Base-by-base conservation (phyloP, 805 yeast genomes). In the Candida wancherniae region DNA sequence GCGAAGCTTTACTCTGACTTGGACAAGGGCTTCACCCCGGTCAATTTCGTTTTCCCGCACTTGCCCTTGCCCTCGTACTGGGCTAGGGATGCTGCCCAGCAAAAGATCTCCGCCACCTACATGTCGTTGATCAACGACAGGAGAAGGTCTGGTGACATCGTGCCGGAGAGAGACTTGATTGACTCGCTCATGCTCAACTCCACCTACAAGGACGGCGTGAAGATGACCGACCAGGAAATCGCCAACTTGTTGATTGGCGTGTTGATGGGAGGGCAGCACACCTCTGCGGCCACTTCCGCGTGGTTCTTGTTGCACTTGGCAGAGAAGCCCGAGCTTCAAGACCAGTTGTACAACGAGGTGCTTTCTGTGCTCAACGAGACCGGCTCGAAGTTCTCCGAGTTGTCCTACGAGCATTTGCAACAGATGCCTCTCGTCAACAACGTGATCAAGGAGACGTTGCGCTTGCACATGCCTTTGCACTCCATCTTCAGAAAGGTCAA, bases 201-300 rank as follows among this genome's bases (percentile, higher is more conserved):
- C 24, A 77, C 84, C 37, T 92, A 92, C 67, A 88, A 85, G 58
- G 97, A 92, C 55, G 98, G 98, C 48, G 78, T 80, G 28, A 71
- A 73, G 52, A 88, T 92, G 97, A 81, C 95, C 16, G 98, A 92
- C 58, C 80, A 80, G 57, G 95, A 92, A 64, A 86, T 92, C 53
- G 92, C 97, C 29, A 84, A 88, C 61, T 69, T 92, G 58, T 68
- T 87, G 58, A 90, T 92, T 60, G 98, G 97, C 59, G 82, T 92
- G 33, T 71, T 92, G 40, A 92, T 92, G 98, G 98, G 98, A 51
- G 98, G 98, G 42, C 98, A 92, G 68, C 98, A 92, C 61, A 92
- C 98, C 16, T 83, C 95, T 42, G 92, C 97, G 25, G 75, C 97
- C 15, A 92, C 98, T 14, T 84, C 95, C 23, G 83, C 97, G 11